These are phyloP conservation scores for Lipomyces sp. DNA, from an alignment of 805 yeast genomes.

Conservation along the genomic window DNA sequence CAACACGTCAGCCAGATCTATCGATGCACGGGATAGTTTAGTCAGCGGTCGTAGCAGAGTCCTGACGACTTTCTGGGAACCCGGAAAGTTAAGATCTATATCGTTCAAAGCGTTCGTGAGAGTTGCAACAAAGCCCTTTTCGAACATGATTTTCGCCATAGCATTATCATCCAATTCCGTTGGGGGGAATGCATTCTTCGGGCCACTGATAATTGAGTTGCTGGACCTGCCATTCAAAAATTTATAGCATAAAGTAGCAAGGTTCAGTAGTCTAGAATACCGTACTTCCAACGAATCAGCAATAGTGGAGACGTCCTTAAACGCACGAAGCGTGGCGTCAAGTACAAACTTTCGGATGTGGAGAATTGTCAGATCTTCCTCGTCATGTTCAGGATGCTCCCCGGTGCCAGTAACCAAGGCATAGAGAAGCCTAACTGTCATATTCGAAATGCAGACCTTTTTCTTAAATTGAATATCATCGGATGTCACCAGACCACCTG, in stretches of 20 bases:
- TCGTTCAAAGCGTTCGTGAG: conserved; percentile 65
- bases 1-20: conserved; percentile 44
- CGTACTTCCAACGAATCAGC: conserved; percentile 49
- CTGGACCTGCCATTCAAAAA: conserved; percentile 42
- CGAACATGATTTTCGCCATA: conserved; percentile 69
- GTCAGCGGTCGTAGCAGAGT: conserved; percentile 62
- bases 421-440: conserved; percentile 64
- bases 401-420: conserved; percentile 67
- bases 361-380: conserved; percentile 68
- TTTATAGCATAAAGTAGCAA: conserved; percentile 53
- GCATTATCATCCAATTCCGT: conserved; percentile 59
- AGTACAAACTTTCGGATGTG: conserved; percentile 74
- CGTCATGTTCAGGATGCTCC: conserved; percentile 47
- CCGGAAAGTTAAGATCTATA: conserved; percentile 75
- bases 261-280: conserved; percentile 61
- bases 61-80: conserved; percentile 60
- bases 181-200: conserved; percentile 16
- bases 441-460: conserved; percentile 58
- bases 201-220: not conserved
- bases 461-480: conserved; percentile 46
- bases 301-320: conserved; percentile 57
- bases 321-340: conserved; percentile 66
- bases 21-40: conserved; percentile 53
- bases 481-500: conserved; percentile 50
- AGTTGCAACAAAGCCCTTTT: conserved; percentile 56